Evolutionary conservation across 768 basidiomycete genomes (phyloP).

Genomic region (Neoboletus brunneissimus): DNA sequence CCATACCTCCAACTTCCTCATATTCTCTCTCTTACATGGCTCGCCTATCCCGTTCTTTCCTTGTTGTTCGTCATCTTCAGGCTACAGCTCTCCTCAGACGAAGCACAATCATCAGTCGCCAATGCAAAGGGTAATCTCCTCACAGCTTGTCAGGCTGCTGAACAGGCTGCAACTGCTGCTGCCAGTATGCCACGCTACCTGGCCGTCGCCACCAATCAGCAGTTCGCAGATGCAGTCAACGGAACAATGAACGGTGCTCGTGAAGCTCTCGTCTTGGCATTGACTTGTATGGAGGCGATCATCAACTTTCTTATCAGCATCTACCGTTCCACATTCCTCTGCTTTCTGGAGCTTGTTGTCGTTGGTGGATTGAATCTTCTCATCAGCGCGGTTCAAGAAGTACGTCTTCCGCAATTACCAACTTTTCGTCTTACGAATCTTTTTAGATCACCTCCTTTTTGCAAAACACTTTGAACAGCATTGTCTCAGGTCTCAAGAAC

Average conservation of each 20-base stretch:
- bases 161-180: constrained; percentile 75
- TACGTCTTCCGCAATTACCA: constrained; percentile 35
- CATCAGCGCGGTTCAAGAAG: constrained; percentile 81
- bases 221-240: constrained; percentile 76
- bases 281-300: constrained; percentile 83
- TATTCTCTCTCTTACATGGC: constrained; percentile 83
- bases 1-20: constrained; percentile 85
- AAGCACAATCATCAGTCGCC: constrained; percentile 63
- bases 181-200: constrained; percentile 88
- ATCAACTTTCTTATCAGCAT: constrained; percentile 91
- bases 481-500: constrained; percentile 71
- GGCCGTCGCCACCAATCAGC: constrained; percentile 79
- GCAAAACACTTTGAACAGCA: constrained; percentile 50
- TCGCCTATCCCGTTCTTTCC: constrained; percentile 88
- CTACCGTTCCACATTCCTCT: constrained; percentile 91
- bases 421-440: constrained; percentile 7
- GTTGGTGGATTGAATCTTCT: constrained; percentile 76
- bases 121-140: constrained; percentile 76
- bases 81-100: constrained; percentile 67
- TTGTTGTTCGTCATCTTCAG: constrained; percentile 86
- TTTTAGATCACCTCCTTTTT: constrained; percentile 70
- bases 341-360: constrained; percentile 88
- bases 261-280: constrained; percentile 62
- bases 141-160: constrained; percentile 81
- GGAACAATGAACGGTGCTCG: constrained; percentile 76